Base-by-base conservation (phyloP, 176 grass and related monocot genomes). In the Tillandsia fasciculata region DNA sequence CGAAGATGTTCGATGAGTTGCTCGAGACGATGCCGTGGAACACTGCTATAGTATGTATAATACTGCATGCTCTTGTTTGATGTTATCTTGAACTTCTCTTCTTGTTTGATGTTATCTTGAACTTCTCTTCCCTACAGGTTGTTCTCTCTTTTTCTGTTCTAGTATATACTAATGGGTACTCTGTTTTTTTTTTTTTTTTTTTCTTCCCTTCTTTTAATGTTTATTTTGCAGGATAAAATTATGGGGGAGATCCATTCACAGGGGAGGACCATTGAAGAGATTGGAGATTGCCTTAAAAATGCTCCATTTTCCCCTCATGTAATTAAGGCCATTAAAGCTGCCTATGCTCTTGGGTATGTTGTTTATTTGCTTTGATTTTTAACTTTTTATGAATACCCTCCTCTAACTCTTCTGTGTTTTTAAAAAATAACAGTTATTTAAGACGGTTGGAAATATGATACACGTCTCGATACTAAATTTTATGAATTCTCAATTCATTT, bases 21-120 rank as follows among this genome's bases (percentile, higher is more conserved):
- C 80, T 96, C 2, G 72, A 61, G 58, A 82, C 54, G 29, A 79
- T 88, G 65, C 91, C 88, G 0, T 96, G 91, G 91, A 96, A 91
- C 72, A 64, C 78, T 9, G 82, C 82, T 61, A 82, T 91, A 66
- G 91, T 96, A 73, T 81, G 70, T 64, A 42, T 50, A 8, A 27
- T 18, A 10, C 11, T 71, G 13, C 48, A 6, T 3, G 15, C 26
- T 20, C 24, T 26, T 49, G 11, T 4, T 26, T 24, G 1, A 23
- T 61, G 53, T 23, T 28, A 8, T 63, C 23, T 57, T 70, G 12
- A 5, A 17, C 11, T 59, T 67, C 2, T 28, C 58, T 67, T 67
- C 6, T 20, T 20, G 20, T 20, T 20, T 0, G 20, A 20, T 20
- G 53, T 23, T 28, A 8, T 63, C 23, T 56, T 70, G 12, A 5